Conservation (phyloP, 768 basidiomycete species). For the Paxillus ammoniavirescens region DNA sequence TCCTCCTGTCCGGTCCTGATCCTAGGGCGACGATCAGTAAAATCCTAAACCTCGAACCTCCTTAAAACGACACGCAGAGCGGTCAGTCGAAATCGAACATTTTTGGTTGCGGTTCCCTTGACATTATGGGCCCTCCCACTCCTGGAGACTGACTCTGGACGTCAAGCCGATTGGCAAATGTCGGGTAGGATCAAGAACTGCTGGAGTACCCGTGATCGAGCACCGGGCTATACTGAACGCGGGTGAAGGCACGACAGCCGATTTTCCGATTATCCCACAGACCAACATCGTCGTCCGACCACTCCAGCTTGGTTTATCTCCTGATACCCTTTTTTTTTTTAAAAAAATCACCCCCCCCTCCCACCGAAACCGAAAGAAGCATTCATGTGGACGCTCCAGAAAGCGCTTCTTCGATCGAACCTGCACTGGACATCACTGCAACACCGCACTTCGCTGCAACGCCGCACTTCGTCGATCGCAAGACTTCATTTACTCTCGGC, state of each 20-base stretch:
- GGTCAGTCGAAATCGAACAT: slow-evolving; percentile 2
- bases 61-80: neutral
- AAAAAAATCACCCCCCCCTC: neutral
- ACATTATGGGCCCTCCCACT: neutral
- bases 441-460: neutral
- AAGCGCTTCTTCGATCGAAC: neutral
- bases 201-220: neutral
- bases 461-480: no score
- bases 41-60: slow-evolving; percentile 19
- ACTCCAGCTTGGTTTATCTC: neutral
- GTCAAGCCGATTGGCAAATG: neutral
- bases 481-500: no score
- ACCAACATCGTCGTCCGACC: neutral
- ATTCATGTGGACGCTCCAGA: neutral
- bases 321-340: no score
- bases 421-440: neutral
- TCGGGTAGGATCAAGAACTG: neutral
- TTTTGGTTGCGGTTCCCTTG: neutral
- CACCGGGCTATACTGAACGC: neutral
- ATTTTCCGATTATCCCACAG: neutral
- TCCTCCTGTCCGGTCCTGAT: slow-evolving; percentile 29
- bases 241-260: neutral
- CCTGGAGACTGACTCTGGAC: neutral
- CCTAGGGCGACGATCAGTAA: slow-evolving; percentile 31
- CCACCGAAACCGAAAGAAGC: neutral